A percentile compares a stretch with the other conserved stretches of the same genome.
phyloP scores from a whole-genome alignment of 31 red algal genomes.

The Asparagopsis taxiformis region DNA sequence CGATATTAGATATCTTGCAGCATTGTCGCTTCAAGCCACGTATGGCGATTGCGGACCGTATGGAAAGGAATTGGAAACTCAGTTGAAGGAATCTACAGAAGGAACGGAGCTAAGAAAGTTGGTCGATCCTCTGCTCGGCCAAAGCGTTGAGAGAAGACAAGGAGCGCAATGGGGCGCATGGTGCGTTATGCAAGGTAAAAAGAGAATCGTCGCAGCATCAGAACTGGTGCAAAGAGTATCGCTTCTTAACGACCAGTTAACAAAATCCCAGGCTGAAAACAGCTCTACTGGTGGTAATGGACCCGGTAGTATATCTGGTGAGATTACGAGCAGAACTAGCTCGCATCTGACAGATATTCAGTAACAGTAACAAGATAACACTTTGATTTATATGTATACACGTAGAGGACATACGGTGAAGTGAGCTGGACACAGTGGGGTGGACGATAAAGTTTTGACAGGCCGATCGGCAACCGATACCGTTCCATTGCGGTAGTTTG shows the following conservation, averaged over 20 bases:
- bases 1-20: slow-evolving; percentile 56
- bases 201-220: slow-evolving; percentile 30
- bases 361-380: too few relatives aligned
- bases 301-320: too few relatives aligned
- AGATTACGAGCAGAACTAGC: too few relatives aligned
- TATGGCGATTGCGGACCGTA: slow-evolving; percentile 71
- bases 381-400: too few relatives aligned
- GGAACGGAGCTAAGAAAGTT: slow-evolving; percentile 11
- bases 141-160: slow-evolving; percentile 38
- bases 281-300: too few relatives aligned
- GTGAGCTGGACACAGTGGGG: too few relatives aligned
- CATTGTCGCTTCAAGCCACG: slow-evolving; percentile 57
- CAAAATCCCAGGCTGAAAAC: slow-evolving; percentile 41
- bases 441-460: too few relatives aligned
- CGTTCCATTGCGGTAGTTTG: too few relatives aligned
- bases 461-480: too few relatives aligned
- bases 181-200: slow-evolving; percentile 75
- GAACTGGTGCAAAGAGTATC: slow-evolving; percentile 49
- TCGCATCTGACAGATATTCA: too few relatives aligned
- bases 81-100: background rate
- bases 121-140: slow-evolving; percentile 45
- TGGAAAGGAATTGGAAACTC: background rate
- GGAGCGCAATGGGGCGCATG: slow-evolving; percentile 80
- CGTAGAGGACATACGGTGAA: too few relatives aligned
- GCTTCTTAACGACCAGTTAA: slow-evolving; percentile 44